Conservation (phyloP, 202 grass and related monocot genomes). For the Panicum hallii region DNA sequence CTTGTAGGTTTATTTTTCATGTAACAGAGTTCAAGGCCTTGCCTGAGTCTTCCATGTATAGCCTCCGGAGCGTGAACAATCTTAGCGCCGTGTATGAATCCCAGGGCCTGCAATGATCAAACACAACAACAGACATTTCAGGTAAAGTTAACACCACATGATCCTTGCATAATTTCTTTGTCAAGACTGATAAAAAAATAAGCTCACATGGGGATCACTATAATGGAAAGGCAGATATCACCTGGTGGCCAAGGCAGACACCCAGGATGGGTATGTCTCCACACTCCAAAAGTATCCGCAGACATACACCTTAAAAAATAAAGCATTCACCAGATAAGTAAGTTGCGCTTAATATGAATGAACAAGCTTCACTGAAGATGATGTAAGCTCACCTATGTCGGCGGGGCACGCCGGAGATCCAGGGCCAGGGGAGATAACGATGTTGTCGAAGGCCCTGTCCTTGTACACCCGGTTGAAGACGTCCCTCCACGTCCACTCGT, state of each 20-base stretch:
- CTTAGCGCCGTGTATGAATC: slow-evolving; percentile 88
- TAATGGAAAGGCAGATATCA: slow-evolving; percentile 24
- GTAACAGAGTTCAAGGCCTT: slow-evolving; percentile 9
- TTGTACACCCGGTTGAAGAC: slow-evolving; percentile 76
- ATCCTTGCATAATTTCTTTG: not conserved
- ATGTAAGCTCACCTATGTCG: slow-evolving; percentile 69
- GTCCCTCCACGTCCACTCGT: slow-evolving; percentile 91
- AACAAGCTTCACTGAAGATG: slow-evolving; percentile 12
- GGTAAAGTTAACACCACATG: not conserved
- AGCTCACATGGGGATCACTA: slow-evolving; percentile 12
- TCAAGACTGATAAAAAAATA: slow-evolving; percentile 15
- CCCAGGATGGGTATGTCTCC: slow-evolving; percentile 87
- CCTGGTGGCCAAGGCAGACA: slow-evolving; percentile 99
- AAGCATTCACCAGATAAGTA: slow-evolving; percentile 21
- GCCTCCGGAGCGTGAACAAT: slow-evolving; percentile 86
- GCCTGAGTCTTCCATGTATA: slow-evolving; percentile 91
- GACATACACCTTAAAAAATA: slow-evolving; percentile 65
- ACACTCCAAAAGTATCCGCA: slow-evolving; percentile 81
- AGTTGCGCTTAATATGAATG: not conserved
- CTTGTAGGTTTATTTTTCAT: not conserved
- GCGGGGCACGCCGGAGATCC: slow-evolving; percentile 76
- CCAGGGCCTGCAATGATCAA: slow-evolving; percentile 68
- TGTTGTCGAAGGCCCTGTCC: slow-evolving; percentile 82
- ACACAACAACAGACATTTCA: not conserved
- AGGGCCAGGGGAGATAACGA: slow-evolving; percentile 92